Evolutionary conservation across 352 stramenopile genomes (phyloP), one percentile per base, ranked within the genome.

Genomic region (Blastocystis sp.): DNA sequence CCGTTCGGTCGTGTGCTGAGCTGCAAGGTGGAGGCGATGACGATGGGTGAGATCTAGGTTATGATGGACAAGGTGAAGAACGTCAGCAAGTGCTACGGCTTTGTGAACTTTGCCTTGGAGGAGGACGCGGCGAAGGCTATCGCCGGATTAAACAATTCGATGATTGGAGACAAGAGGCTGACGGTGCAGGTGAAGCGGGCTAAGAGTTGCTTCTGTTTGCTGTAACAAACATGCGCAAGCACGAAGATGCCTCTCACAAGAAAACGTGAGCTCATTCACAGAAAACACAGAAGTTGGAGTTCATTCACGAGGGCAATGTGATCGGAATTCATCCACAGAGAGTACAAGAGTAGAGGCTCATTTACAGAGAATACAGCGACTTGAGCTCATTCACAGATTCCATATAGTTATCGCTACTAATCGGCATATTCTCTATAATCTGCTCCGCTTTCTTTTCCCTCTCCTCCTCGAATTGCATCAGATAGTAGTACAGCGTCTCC

Each of bases 101-200:
- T 85, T 41, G 74, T 85, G 13, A 85, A 85, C 41, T 85, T 85
- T 29, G 31, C 31, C 4, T 51, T 21, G 3, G 31, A 66, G 26
- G 60, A 62, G 12, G 74, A 67, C 3, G 74, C 74, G 26, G 74
- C 65, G 33, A 37, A 37, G 31, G 74, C 74, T 3, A 85, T 85
- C 60, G 2, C 19, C 13, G 74, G 16, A 13, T 69, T 85, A 59
- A 85, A 85, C 60, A 13, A 59, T 31, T 51, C 33, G 74, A 63
- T 37, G 45, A 62, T 85, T 10, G 41, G 45, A 59, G 55, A 39
- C 3, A 62, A 62, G 24, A 62, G 16, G 29, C 35, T 85, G 16
- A 69, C 74, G 6, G 74, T 85, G 2, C 74, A 85, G 33, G 61
- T 85, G 41, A 85, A 85, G 21, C 65, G 66, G n/a, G 26, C 60